Evolutionary conservation across 2,329 filamentous ascomycete genomes (phyloP).

Genomic region (Stachybotrys chartarum): DNA sequence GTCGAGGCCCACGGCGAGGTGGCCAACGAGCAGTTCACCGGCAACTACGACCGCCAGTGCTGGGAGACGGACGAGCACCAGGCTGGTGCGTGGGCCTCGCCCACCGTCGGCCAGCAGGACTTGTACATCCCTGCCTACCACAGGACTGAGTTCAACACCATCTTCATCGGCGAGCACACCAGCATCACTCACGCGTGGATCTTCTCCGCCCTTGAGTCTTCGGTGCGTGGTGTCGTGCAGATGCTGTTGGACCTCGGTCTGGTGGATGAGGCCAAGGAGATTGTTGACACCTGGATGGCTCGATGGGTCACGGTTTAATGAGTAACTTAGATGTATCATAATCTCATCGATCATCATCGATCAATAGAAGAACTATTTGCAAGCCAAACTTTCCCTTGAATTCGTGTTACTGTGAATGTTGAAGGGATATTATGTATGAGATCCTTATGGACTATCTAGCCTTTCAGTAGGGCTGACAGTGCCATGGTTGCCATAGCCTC

Average conservation of each 20-base stretch:
- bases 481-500: no score
- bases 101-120: constrained; percentile 47
- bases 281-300: constrained; percentile 52
- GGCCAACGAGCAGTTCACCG: constrained; percentile 48
- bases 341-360: no score
- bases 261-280: constrained; percentile 53
- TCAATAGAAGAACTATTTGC: no score
- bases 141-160: constrained; percentile 44
- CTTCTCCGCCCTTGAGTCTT: constrained; percentile 42
- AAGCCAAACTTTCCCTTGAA: no score
- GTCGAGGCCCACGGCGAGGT: constrained; percentile 21
- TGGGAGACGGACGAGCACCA: constrained; percentile 51
- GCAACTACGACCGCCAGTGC: constrained; percentile 49
- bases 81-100: constrained; percentile 47
- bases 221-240: constrained; percentile 47
- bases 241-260: constrained; percentile 46
- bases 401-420: no score
- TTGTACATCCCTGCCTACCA: constrained; percentile 55
- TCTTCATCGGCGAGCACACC: constrained; percentile 25
- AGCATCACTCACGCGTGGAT: constrained; percentile 54
- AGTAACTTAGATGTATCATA: background rate
- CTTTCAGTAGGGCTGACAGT: no score
- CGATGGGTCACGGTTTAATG: constrained; percentile 34
- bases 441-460: no score
- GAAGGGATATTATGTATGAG: no score